A percentile compares a stretch with the other conserved stretches of the same genome.
Evolutionary conservation across 306 rosid species (phyloP).

Genomic region (Myrica gale): DNA sequence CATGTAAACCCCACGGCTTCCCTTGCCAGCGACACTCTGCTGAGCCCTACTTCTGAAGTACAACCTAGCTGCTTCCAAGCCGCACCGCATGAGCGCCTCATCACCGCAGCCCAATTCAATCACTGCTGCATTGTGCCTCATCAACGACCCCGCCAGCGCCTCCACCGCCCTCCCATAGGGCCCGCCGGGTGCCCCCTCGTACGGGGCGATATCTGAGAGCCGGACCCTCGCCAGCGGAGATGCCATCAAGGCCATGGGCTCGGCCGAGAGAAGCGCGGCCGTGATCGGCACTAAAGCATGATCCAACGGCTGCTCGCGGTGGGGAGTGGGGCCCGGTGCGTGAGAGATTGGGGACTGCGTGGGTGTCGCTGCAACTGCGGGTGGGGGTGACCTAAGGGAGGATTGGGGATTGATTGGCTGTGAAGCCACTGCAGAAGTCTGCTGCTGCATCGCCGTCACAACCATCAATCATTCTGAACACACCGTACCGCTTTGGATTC

Average conservation of each 20-base stretch:
- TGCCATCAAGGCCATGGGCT: constrained; percentile 35
- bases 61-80: constrained; percentile 80
- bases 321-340: constrained; percentile 22
- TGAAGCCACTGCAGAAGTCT: constrained; percentile 66
- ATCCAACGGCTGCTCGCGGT: constrained; percentile 47
- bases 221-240: constrained; percentile 65
- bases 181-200: constrained; percentile 73
- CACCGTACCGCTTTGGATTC: background rate
- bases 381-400: constrained; percentile 67
- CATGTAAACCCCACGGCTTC: constrained; percentile 77
- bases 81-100: constrained; percentile 72
- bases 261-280: constrained; percentile 44
- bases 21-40: constrained; percentile 55
- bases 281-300: constrained; percentile 46
- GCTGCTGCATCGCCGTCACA: constrained; percentile 62
- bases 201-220: constrained; percentile 68
- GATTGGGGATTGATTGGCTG: constrained; percentile 58
- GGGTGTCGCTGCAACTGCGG: constrained; percentile 23
- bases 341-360: constrained; percentile 43
- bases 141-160: constrained; percentile 60
- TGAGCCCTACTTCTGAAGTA: constrained; percentile 70
- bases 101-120: constrained; percentile 71
- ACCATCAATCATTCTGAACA: constrained; percentile 82
- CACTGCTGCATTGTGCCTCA: constrained; percentile 84
- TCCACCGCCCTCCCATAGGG: constrained; percentile 69